These are phyloP conservation scores for Manihot esculenta DNA, from an alignment of 441 rosid genomes.

Conservation along the genomic window DNA sequence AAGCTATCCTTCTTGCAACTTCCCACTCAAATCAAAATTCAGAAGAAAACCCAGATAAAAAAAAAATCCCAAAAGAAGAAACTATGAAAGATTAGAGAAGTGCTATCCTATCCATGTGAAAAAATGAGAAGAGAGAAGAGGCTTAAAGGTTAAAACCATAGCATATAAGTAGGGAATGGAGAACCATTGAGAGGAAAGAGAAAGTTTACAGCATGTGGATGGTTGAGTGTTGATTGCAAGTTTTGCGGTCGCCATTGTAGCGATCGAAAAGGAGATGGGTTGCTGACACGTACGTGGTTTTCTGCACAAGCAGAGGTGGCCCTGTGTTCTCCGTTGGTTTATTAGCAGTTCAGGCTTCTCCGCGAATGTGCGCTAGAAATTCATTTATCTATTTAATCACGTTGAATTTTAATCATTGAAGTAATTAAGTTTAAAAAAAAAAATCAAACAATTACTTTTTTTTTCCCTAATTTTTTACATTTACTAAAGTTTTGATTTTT, in stretches of 20 bases:
- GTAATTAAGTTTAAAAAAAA: no score
- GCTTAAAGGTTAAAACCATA: constrained; percentile 23
- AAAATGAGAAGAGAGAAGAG: neutral
- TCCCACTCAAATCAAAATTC: neutral
- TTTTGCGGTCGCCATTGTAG: constrained; percentile 37
- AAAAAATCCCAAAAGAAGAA: neutral
- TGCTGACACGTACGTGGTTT: constrained; percentile 18
- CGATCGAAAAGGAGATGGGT: constrained; percentile 24
- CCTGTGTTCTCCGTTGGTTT: neutral
- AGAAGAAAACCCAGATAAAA: neutral
- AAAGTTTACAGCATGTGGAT: constrained; percentile 13
- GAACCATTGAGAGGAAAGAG: constrained; percentile 34
- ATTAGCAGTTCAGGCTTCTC: no score
- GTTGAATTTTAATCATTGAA: no score
- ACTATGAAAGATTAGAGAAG: neutral
- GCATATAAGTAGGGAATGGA: constrained; percentile 42
- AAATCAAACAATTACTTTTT: no score
- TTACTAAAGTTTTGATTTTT: no score
- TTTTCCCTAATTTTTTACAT: neutral
- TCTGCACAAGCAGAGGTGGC: neutral
- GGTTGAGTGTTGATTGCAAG: constrained; percentile 26
- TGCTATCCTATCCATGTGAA: neutral
- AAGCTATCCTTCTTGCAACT: neutral
- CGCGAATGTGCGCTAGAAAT: no score
- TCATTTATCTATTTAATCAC: no score